Base-by-base conservation (phyloP, 2,329 filamentous ascomycete genomes). In the Aspergillus ochraceus region DNA sequence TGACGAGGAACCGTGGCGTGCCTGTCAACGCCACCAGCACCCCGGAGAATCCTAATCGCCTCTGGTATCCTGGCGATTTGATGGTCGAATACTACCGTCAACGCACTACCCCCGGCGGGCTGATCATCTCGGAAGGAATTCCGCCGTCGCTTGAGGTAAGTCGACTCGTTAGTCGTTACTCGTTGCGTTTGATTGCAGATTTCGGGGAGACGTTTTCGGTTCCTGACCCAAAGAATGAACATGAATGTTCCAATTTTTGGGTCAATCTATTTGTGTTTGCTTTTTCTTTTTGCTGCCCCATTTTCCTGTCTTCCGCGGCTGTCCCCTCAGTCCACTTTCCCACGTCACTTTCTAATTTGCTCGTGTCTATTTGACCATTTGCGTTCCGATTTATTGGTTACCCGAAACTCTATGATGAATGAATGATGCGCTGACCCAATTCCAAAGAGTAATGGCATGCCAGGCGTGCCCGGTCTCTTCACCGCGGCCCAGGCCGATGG, bases 1-100 rank as follows among this genome's bases (percentile, higher is more conserved):
- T 86, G 57, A 86, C 84, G 5, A 79, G 84, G 19, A 82, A 81
- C 64, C 79, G 84, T 26, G 81, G 81, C 19, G 79, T 78, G 6
- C 81, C 83, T 3, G 55, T 79, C 42, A 76, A 76, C 11, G 62
- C 72, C 12, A 66, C 72, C 8, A 80, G 77, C 30, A 81, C 78
- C 0, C 66, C 75, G 0, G 80, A 83, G 63, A 78, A 72, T 59
- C 79, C 78, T 49, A 83, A 79, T 68, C 78, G 82, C 45, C 72
- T 79, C 63, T 85, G 82, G 75, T 71, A 80, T 17, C 79, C 78
- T 1, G 76, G 75, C n/a, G 77, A 81, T 53, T 63, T 77, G 26
- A 66, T 76, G 46, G 70, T 70, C 29, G 72, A 77, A 46, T 78
- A 79, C 62, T 79, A 79, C 68, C 62, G 62, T 6, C 76, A 78